Percentiles rank a stretch among this genome's conserved stretches.
phyloP scores from a whole-genome alignment of 495 filamentous ascomycete genomes.

The Astrothelium subdiscretum region DNA sequence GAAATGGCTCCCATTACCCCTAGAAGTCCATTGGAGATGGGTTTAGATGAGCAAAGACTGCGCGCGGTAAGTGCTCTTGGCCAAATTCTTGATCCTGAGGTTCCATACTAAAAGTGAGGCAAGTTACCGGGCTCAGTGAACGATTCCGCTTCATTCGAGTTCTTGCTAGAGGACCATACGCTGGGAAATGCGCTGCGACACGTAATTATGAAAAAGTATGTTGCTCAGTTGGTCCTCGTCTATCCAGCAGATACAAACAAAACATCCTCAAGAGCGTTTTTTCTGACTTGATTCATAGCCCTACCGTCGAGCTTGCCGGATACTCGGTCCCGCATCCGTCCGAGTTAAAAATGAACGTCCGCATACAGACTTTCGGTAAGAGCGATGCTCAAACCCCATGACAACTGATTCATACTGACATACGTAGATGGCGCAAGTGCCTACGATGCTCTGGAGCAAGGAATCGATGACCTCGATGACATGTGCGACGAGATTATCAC shows the following conservation, averaged over 20 bases:
- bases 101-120: background rate
- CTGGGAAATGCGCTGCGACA: slow-evolving; percentile 88
- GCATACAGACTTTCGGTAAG: slow-evolving; percentile 92
- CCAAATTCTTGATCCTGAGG: background rate
- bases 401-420: background rate
- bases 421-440: slow-evolving; percentile 62
- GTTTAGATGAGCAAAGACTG: background rate
- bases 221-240: slow-evolving; percentile 1
- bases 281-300: slow-evolving; percentile 38
- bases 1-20: background rate
- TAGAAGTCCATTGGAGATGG: background rate
- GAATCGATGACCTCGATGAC: slow-evolving; percentile 74
- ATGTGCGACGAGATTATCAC: slow-evolving; percentile 85
- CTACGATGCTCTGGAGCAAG: slow-evolving; percentile 76
- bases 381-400: background rate
- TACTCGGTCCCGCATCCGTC: slow-evolving; percentile 97
- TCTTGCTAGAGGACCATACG: slow-evolving; percentile 85
- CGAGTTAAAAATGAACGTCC: slow-evolving; percentile 88
- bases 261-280: background rate
- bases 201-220: slow-evolving; percentile 97
- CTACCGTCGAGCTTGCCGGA: slow-evolving; percentile 92
- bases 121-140: slow-evolving; percentile 34
- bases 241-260: background rate
- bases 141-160: slow-evolving; percentile 65
- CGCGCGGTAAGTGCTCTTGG: background rate